Conservation (phyloP, 768 basidiomycete genomes). For the Pisolithus microcarpus region DNA sequence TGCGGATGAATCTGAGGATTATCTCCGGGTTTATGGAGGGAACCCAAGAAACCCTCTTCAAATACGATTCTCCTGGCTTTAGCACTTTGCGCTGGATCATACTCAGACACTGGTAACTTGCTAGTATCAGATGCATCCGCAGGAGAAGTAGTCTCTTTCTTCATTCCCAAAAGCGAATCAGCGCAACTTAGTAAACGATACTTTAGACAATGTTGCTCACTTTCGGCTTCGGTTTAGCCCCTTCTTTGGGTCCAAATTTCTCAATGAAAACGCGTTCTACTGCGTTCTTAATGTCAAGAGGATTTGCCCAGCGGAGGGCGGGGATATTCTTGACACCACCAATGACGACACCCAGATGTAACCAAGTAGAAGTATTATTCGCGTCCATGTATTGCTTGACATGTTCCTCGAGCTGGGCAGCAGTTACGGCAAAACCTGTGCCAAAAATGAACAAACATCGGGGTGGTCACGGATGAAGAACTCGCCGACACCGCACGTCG, state of each 20-base stretch:
- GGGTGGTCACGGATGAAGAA: slow-evolving; percentile 1
- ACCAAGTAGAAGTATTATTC: slow-evolving; percentile 63
- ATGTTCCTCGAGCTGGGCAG: slow-evolving; percentile 50
- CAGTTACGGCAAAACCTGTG: slow-evolving; percentile 72
- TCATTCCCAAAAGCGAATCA: slow-evolving; percentile 34
- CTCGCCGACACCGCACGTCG: slow-evolving; percentile 83
- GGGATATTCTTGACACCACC: slow-evolving; percentile 55
- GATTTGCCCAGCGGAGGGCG: slow-evolving; percentile 72
- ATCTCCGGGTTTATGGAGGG: slow-evolving; percentile 87
- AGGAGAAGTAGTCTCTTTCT: slow-evolving; percentile 33
- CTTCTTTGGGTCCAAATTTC: slow-evolving; percentile 67
- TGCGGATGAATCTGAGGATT: slow-evolving; percentile 80
- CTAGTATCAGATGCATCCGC: slow-evolving; percentile 5
- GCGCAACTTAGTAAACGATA: background rate
- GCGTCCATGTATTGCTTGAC: slow-evolving; percentile 53
- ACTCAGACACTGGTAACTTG: slow-evolving; percentile 23
- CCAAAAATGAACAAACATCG: slow-evolving; percentile 1
- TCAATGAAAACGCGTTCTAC: slow-evolving; percentile 63
- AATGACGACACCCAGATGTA: slow-evolving; percentile 59
- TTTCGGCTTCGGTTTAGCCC: slow-evolving; percentile 59
- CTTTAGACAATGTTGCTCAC: slow-evolving; percentile 27
- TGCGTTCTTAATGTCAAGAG: slow-evolving; percentile 77
- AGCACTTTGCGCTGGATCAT: slow-evolving; percentile 31
- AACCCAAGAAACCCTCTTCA: slow-evolving; percentile 89
- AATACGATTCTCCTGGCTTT: slow-evolving; percentile 61